Evolutionary conservation across 2,329 filamentous ascomycete genomes (phyloP), one percentile per base, ranked within the genome.

Genomic region (Neophaeococcomyces mojaviensis): DNA sequence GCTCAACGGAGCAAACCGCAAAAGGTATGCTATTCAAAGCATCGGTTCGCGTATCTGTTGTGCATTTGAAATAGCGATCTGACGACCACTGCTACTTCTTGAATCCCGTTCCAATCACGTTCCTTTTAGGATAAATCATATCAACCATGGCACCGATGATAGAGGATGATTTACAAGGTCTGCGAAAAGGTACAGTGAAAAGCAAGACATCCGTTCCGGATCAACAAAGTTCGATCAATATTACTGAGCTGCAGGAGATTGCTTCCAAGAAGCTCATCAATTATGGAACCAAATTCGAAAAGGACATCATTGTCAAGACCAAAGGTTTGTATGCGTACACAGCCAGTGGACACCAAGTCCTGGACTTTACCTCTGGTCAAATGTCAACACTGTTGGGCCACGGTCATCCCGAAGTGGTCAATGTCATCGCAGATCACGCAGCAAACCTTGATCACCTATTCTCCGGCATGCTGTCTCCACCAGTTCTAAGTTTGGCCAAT

Each of bases 291-390:
- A 50, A 61, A 13, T 61, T 58, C 45, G 49, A 67, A 54, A 58
- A 57, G 8, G 47, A 64, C 18, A 56, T 76, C 24, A 69, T 76
- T 52, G 68, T 63, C 38, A 66, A 62, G 30, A 71, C 71, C 10
- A 52, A 65, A 36, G 73, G 73, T 7, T 68, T 67, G 0, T 59
- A 62, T 8, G 63, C 78, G 16, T 76, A 72, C 55, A 69, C 69
- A 34, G 58, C 62, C 0, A 51, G 59, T 2, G 66, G 66, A 15
- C 65, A 67, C 12, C 59, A 64, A 39, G 70, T 80, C 44, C 67
- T 80, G 1, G 76, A 81, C 59, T 79, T 71, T 62, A 81, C 76
- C 1, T 79, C 76, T 0, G 76, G 77, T 12, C 77, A 81, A 50
- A 80, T 80, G 75, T 73, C 69, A 5, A 79, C 71, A 28, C 64